These are phyloP conservation scores for Entamoeba invadens DNA, from an alignment of 208 protist species.

Conservation along the genomic window DNA sequence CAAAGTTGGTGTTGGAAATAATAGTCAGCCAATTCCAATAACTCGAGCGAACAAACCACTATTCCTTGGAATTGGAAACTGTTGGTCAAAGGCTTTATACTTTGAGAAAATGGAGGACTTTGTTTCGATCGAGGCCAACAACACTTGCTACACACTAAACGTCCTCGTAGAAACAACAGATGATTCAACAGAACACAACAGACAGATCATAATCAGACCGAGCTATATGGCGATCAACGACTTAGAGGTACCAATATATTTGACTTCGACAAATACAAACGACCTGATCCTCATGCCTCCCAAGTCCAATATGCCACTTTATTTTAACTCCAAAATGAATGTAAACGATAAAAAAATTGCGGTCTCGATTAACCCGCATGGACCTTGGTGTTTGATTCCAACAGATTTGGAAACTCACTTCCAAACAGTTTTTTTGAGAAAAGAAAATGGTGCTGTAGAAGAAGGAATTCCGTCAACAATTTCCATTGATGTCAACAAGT, in stretches of 20 bases:
- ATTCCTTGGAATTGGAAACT: background rate
- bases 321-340: background rate
- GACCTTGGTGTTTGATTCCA: background rate
- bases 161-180: background rate
- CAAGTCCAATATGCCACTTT: background rate
- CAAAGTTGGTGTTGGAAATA: background rate
- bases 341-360: background rate
- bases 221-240: background rate
- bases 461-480: background rate
- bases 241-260: background rate
- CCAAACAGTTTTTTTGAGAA: background rate
- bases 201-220: background rate
- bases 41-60: background rate
- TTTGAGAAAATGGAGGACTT: background rate
- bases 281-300: background rate
- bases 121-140: background rate
- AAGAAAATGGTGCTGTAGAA: background rate
- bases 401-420: background rate
- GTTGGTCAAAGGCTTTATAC: background rate
- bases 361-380: background rate
- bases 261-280: background rate
- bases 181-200: background rate
- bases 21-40: background rate
- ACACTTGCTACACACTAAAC: background rate
- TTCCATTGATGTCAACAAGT: background rate